These are phyloP conservation scores for Cladorrhinum sp. DNA, from an alignment of 2,329 filamentous ascomycete genomes.

Conservation along the genomic window DNA sequence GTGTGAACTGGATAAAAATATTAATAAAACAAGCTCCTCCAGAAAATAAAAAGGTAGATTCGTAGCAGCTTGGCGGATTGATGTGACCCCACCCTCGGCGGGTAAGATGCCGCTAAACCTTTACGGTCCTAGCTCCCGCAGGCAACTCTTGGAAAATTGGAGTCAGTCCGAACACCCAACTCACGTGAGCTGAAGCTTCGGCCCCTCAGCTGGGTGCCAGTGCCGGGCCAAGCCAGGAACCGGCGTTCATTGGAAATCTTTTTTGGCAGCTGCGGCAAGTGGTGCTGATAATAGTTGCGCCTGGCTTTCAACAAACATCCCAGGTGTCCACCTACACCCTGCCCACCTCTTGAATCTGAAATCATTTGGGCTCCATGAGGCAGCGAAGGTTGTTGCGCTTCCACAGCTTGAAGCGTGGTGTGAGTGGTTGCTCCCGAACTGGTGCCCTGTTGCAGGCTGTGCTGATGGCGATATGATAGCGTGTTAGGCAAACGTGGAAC, in stretches of 20 bases:
- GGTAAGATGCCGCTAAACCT: neutral
- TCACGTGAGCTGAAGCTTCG: neutral
- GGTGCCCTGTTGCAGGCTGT: neutral
- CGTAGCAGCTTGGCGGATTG: neutral
- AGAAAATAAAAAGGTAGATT: no score
- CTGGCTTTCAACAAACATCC: neutral
- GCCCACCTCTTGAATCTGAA: neutral
- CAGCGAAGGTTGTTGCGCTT: slow-evolving; percentile 59
- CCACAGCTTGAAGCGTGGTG: slow-evolving; percentile 64
- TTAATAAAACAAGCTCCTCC: no score
- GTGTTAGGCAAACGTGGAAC: slow-evolving; percentile 94
- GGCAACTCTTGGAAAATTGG: neutral
- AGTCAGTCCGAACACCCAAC: neutral
- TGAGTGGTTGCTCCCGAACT: slow-evolving; percentile 40
- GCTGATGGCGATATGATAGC: slow-evolving; percentile 52
- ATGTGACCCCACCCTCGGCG: neutral
- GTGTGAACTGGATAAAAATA: no score
- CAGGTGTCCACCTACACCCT: neutral
- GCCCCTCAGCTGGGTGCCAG: neutral
- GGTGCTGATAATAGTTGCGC: neutral
- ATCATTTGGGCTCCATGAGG: slow-evolving; percentile 40
- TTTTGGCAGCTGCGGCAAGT: slow-evolving; percentile 1
- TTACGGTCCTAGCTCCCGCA: slow-evolving; percentile 6
- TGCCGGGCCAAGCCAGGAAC: slow-evolving; percentile 8
- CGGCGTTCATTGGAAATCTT: slow-evolving; percentile 8